Evolutionary conservation across 2,329 filamentous ascomycete species (phyloP).

Genomic region (Penicillium sp.): DNA sequence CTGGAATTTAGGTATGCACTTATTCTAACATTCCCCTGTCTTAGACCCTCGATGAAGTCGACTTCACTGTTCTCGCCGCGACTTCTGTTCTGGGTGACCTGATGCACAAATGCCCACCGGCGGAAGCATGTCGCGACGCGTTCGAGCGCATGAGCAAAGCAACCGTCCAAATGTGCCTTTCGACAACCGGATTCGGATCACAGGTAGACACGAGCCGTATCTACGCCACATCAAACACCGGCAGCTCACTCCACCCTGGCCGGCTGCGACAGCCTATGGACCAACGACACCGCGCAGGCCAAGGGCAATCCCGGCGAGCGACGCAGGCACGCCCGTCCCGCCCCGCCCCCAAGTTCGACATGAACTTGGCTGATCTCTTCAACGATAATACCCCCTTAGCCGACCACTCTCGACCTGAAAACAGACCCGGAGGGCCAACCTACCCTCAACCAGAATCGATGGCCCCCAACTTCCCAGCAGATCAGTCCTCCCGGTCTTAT

Average conservation of each 20-base stretch:
- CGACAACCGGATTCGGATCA: conserved; percentile 74
- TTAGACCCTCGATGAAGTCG: conserved; percentile 86
- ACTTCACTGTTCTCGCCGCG: conserved; percentile 89
- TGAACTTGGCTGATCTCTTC: conserved; percentile 54
- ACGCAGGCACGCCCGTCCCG: conserved; percentile 39
- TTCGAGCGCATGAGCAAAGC: conserved; percentile 94
- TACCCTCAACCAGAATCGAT: conserved; percentile 27
- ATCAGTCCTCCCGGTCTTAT: conserved; percentile 24
- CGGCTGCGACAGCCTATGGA: conserved; percentile 21
- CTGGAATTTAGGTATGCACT: not conserved
- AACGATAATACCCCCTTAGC: conserved; percentile 42
- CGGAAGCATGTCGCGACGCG: conserved; percentile 89
- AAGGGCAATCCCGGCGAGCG: conserved; percentile 30
- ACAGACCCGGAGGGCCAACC: conserved; percentile 26
- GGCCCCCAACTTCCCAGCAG: conserved; percentile 21
- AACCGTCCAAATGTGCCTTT: conserved; percentile 91
- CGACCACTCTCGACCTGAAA: conserved; percentile 34
- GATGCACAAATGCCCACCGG: conserved; percentile 90
- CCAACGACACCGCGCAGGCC: conserved; percentile 22
- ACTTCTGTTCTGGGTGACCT: conserved; percentile 90
- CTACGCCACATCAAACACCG: conserved; percentile 16
- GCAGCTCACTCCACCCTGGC: conserved; percentile 12
- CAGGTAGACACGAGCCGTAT: conserved; percentile 33
- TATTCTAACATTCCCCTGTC: conserved; percentile 8
- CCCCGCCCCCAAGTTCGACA: conserved; percentile 57